Evolutionary conservation across 345 rosid genomes (phyloP), one percentile per base, ranked within the genome.

Genomic region (Hirschfeldia incana): DNA sequence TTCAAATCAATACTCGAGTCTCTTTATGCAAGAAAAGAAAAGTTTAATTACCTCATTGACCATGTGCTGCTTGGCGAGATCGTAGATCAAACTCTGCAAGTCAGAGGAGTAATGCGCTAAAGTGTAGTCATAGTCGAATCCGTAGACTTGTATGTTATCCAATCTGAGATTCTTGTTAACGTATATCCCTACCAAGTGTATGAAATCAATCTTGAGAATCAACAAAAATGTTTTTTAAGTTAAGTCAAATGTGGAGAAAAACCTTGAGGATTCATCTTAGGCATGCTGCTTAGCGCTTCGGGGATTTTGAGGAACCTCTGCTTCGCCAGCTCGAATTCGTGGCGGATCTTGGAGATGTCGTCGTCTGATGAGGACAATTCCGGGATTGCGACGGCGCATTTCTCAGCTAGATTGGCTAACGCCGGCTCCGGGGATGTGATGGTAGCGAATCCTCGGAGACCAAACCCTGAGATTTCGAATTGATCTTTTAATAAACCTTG

Each of bases 91-190:
- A 76, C 81, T 87, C 85, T 95, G 98, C 65, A 95, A 86, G 62
- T 88, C 77, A 72, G 94, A 59, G 0, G 97, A 88, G 88, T 95
- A 94, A 83, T 90, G 98, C 1, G 97, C 98, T 87, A 95, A 69
- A 0, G 99, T 92, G 76, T 92, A 95, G 82, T 95, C 99, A 70
- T 95, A 95, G 80, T 95, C 96, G 28, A 95, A 95, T 72, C 97
- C 99, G 76, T 95, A 95, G 11, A 95, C 96, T 81, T 91, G 98
- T 58, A 95, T 72, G 60, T 81, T 84, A 74, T 95, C 95, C 88
- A 95, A 75, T 76, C 95, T 88, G 78, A 94, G 80, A 81, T 93
- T 91, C 92, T 85, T 95, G 83, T 91, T 91, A 58, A 92, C 98
- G 83, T 90, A 91, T 55, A 94, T 90, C 51, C 97, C 99, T 94